These are phyloP conservation scores for Stropharia rugosoannulata DNA, from an alignment of 768 basidiomycete genomes.

Conservation along the genomic window DNA sequence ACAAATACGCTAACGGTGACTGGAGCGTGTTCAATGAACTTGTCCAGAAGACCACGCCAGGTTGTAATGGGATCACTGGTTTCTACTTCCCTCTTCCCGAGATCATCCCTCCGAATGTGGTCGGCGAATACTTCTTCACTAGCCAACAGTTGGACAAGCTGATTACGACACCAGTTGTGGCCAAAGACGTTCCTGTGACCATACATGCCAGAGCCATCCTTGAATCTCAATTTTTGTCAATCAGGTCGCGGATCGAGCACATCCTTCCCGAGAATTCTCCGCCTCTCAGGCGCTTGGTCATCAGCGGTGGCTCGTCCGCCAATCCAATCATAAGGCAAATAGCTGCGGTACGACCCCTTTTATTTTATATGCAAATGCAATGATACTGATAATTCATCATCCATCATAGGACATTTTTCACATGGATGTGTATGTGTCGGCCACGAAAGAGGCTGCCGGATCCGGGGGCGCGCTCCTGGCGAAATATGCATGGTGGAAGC, in stretches of 20 bases:
- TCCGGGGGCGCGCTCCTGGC: constrained; percentile 74
- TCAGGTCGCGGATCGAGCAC: constrained; percentile 65
- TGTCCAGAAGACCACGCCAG: constrained; percentile 51
- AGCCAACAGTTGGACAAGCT: constrained; percentile 25
- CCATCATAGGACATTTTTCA: constrained; percentile 61
- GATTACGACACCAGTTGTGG: constrained; percentile 22
- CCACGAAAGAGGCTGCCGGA: constrained; percentile 67
- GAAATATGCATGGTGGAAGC: constrained; percentile 69
- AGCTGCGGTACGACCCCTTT: constrained; percentile 50
- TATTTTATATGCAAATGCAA: not conserved
- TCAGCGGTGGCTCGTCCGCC: constrained; percentile 77
- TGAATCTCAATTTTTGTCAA: constrained; percentile 84
- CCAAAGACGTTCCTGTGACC: constrained; percentile 38
- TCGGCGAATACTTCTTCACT: constrained; percentile 69
- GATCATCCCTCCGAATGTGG: constrained; percentile 80
- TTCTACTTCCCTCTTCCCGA: constrained; percentile 85
- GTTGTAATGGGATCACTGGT: constrained; percentile 61
- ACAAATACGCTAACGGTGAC: constrained; percentile 54
- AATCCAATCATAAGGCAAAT: constrained; percentile 74
- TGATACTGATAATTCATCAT: not conserved
- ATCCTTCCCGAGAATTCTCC: constrained; percentile 62
- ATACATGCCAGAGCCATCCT: constrained; percentile 75
- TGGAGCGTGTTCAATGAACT: constrained; percentile 74
- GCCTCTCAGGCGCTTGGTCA: constrained; percentile 62
- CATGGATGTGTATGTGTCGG: constrained; percentile 70